Conservation (phyloP, 345 rosid genomes). For the Hypericum androsaemum region DNA sequence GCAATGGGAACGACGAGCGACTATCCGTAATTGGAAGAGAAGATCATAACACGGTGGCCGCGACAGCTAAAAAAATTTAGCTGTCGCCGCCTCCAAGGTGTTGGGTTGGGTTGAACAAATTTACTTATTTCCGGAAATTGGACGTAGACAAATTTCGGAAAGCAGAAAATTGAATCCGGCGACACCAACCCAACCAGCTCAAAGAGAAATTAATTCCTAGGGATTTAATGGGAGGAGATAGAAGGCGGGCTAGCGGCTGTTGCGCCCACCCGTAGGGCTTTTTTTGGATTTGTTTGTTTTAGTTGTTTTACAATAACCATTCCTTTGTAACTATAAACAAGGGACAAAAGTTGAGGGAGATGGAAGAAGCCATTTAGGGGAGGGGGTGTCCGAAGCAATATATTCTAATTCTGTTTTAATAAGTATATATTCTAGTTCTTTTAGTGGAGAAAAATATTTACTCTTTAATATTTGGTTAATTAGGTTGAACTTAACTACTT, state of each 20-base stretch:
- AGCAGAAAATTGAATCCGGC: background rate
- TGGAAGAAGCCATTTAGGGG: no score
- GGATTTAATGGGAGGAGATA: slow-evolving; percentile 9
- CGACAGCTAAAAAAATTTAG: background rate
- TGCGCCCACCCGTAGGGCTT: slow-evolving; percentile 7
- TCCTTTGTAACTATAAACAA: slow-evolving; percentile 8
- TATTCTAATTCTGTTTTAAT: no score
- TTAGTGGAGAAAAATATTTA: no score
- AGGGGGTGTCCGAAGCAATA: no score
- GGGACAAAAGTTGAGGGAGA: no score
- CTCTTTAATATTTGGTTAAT: no score
- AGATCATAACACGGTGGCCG: background rate
- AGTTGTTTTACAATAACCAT: background rate
- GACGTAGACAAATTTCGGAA: background rate
- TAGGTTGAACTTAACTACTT: no score
- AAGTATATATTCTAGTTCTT: no score
- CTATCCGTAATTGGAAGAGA: background rate
- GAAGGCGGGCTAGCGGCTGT: slow-evolving; percentile 4
- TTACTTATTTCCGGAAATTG: background rate
- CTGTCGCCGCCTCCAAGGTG: slow-evolving; percentile 6
- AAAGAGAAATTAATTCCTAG: background rate
- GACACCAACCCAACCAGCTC: background rate
- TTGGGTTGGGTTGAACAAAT: background rate
- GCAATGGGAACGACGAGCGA: no score
- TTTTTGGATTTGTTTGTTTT: background rate